Evolutionary conservation across 345 rosid species (phyloP), one percentile per base, ranked within the genome.

Genomic region (Draba incana): DNA sequence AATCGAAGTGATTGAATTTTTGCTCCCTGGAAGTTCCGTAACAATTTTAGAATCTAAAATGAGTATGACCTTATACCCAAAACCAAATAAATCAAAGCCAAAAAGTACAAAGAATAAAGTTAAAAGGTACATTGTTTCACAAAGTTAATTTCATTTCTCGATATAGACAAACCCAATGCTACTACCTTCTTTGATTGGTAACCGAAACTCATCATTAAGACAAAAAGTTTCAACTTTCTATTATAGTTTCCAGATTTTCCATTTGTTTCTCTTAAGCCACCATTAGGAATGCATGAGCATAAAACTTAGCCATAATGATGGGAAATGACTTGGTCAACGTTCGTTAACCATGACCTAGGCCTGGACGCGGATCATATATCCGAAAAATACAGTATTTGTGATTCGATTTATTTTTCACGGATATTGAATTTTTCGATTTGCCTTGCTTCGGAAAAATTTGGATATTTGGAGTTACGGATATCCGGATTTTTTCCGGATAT

Each of bases 171-270:
- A 44, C 50, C 62, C 66, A 46, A 66, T 67, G 35, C 55, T 66
- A 65, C 77, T 6, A 66, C 72, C 62, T 66, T 67, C 57, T 67
- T 74, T 60, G 73, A 45, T 61, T 60, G 78, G 77, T 66, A 74
- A 52, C 38, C 60, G 55, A 74, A 74, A 74, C 78, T 61, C 57
- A 67, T 74, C 78, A 67, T 67, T 67, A 67, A 66, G 27, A 4
- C 69, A 67, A 53, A 74, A 74, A 74, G 78, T 53, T 74, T 60
- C 68, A 60, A 60, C 68, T 46, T 61, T 72, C 50, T 72, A 20
- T 57, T 4, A 13, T 45, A 51, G 56, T 73, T 66, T 53, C 68
- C 42, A 66, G 53, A 59, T 66, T 66, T 67, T 44, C 62, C 62
- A 66, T 74, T 57, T 59, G 66, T 64, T 72, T 27, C 58, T 42